These are phyloP conservation scores for Sequoiadendron giganteum DNA, from an alignment of 75 land plant species.

Conservation along the genomic window DNA sequence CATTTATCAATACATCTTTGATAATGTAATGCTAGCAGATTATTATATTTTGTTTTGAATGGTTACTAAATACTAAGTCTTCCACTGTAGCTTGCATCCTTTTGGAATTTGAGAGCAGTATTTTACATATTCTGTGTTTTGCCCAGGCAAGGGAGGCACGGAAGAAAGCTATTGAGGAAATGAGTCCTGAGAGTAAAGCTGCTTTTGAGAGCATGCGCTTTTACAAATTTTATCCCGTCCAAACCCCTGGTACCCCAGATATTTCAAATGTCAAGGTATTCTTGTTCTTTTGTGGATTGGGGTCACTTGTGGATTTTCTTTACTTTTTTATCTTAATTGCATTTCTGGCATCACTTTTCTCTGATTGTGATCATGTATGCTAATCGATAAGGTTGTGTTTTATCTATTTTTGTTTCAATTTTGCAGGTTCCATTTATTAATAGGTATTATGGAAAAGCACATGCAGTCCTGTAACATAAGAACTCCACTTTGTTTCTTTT, in stretches of 20 bases:
- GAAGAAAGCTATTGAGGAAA: constrained; percentile 81
- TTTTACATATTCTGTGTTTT: constrained; percentile 6
- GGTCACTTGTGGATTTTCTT: background rate
- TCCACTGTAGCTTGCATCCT: background rate
- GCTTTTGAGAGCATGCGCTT: constrained; percentile 79
- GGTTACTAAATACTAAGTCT: background rate
- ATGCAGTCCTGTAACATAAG: constrained; percentile 35
- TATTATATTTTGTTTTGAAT: background rate
- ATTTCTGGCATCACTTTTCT: background rate
- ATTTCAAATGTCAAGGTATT: constrained; percentile 75
- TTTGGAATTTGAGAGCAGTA: background rate
- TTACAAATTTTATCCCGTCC: constrained; percentile 92
- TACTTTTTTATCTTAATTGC: background rate
- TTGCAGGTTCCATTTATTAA: constrained; percentile 82
- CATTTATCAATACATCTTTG: background rate
- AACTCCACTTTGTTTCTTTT: background rate
- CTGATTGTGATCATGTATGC: background rate
- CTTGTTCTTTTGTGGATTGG: background rate
- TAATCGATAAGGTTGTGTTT: background rate
- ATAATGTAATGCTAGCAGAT: background rate
- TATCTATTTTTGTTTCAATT: background rate
- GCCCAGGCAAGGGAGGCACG: constrained; percentile 79
- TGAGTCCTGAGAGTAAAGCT: constrained; percentile 70
- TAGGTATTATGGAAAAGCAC: constrained; percentile 94
- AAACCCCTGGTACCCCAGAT: constrained; percentile 73